Percentiles rank a stretch among this genome's conserved stretches.
Conservation (phyloP, 73 alveolate species). For the Durusdinium trenchii region DNA sequence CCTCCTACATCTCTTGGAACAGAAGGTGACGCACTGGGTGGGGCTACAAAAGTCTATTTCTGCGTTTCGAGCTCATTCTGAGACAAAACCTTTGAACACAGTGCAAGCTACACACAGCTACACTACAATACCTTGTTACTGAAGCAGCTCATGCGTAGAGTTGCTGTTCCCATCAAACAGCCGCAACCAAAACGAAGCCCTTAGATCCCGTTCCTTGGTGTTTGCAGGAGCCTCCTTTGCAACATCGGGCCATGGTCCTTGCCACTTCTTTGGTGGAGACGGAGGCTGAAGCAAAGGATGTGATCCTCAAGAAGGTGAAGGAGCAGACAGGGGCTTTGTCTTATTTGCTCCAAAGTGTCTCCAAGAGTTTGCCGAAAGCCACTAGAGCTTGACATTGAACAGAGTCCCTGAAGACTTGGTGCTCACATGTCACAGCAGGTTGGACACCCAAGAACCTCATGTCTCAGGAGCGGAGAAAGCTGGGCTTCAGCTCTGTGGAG, state of each 20-base stretch:
- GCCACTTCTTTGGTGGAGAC: conserved; percentile 8
- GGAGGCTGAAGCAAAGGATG: neutral
- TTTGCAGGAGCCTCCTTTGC: neutral
- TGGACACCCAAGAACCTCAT: too few relatives aligned
- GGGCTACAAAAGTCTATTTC: neutral
- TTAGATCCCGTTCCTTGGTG: too few relatives aligned
- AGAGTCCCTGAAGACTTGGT: too few relatives aligned
- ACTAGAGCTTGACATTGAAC: too few relatives aligned
- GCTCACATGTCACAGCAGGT: too few relatives aligned
- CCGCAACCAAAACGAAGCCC: neutral
- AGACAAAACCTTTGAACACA: neutral
- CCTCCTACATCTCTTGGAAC: conserved; percentile 25
- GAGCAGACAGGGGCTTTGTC: neutral
- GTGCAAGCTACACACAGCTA: neutral
- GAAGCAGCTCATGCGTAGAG: neutral
- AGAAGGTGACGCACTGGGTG: neutral
- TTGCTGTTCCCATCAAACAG: neutral
- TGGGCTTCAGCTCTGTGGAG: too few relatives aligned
- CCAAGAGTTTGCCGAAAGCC: too few relatives aligned
- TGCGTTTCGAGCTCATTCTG: neutral
- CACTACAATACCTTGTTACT: neutral
- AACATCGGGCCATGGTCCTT: conserved; percentile 57
- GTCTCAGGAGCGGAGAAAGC: too few relatives aligned
- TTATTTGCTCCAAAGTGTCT: too few relatives aligned
- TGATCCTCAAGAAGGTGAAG: conserved; percentile 28